Conservation (phyloP, 176 grass and related monocot genomes). For the Microstegium vimineum region DNA sequence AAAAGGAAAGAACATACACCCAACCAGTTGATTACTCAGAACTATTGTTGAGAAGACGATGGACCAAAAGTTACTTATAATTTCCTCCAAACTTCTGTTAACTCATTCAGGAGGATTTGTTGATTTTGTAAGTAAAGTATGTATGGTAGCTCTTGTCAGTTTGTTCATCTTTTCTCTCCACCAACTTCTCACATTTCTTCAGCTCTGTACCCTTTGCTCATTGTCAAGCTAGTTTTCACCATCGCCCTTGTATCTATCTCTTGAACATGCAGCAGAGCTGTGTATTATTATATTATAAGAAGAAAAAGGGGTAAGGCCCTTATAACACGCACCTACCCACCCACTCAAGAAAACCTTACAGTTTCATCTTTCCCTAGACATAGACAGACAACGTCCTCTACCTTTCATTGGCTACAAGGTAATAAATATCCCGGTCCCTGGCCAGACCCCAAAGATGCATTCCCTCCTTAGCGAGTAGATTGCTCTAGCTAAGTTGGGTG, state of each 20-base stretch:
- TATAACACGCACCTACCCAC: background rate
- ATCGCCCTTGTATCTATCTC: background rate
- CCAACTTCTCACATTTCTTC: background rate
- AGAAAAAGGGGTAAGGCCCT: background rate
- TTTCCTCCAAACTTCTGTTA: background rate
- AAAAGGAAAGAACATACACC: background rate
- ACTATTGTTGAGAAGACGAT: constrained; percentile 13
- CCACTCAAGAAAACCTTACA: background rate
- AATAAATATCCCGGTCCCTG: background rate
- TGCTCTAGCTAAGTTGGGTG: background rate
- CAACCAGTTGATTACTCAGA: background rate
- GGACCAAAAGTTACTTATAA: background rate
- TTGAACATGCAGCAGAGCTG: background rate
- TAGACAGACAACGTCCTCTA: background rate
- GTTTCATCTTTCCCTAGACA: background rate
- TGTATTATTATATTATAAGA: background rate
- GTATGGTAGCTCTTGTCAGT: constrained; percentile 9
- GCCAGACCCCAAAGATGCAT: background rate
- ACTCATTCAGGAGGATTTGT: constrained; percentile 7
- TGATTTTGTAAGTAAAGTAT: background rate
- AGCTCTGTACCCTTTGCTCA: background rate
- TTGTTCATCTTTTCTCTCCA: background rate
- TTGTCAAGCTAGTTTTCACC: constrained; percentile 7
- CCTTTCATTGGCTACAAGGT: background rate
- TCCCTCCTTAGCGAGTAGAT: background rate